Evolutionary conservation across 257 asterid genomes (phyloP).

Genomic region (Lantana camara): DNA sequence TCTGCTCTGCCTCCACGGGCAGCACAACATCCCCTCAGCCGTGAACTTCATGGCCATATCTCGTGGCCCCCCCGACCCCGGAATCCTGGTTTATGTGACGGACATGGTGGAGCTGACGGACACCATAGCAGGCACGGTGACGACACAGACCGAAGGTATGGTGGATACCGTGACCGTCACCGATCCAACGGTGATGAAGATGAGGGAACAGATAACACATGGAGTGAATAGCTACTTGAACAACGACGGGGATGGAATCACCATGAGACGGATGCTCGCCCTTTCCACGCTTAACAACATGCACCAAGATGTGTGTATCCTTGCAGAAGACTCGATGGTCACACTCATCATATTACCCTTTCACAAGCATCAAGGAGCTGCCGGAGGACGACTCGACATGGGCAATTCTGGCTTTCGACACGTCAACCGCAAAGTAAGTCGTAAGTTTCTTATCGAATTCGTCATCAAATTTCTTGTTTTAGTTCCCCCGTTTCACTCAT

Average conservation of each 20-base stretch:
- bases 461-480: no score
- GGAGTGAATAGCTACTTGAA: conserved; percentile 41
- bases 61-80: conserved; percentile 71
- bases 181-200: conserved; percentile 57
- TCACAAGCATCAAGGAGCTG: conserved; percentile 69
- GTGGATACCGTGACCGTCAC: conserved; percentile 57
- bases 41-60: conserved; percentile 70
- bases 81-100: conserved; percentile 63
- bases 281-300: conserved; percentile 68
- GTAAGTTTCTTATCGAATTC: no score
- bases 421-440: conserved; percentile 75
- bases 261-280: conserved; percentile 61
- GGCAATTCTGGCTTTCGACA: conserved; percentile 81
- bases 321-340: conserved; percentile 71
- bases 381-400: conserved; percentile 60
- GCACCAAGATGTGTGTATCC: conserved; percentile 82
- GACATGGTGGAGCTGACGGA: conserved; percentile 88
- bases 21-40: conserved; percentile 50
- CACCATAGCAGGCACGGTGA: conserved; percentile 65
- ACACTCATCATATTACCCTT: conserved; percentile 76
- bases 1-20: conserved; percentile 63
- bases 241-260: conserved; percentile 62
- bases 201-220: conserved; percentile 59
- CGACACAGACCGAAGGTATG: conserved; percentile 42
- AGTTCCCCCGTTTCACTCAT: no score